Evolutionary conservation across 352 stramenopile species (phyloP), one percentile per base, ranked within the genome.

Genomic region (Phytopythium helicoides): DNA sequence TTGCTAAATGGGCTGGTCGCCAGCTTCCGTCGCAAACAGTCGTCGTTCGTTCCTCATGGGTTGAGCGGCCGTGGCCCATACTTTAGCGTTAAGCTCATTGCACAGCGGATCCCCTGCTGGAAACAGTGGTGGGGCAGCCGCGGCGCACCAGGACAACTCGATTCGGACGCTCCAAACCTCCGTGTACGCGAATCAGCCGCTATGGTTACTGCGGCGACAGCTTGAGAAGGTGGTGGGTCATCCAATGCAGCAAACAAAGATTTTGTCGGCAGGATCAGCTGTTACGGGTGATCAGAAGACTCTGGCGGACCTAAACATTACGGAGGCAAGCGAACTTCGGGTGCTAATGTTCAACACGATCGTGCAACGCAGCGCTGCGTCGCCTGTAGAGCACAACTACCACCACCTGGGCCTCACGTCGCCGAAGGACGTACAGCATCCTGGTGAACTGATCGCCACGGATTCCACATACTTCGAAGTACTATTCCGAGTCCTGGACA

Each of bases 291-390:
- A 95, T 39, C 56, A 84, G 34, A 95, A 95, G 58, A 92, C 83
- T 22, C 60, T 94, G 3, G 70, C 73, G 26, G 83, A 95, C n/a
- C 64, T 95, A 23, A 58, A 79, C n/a, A 81, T 94, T 14, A 79
- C 68, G 6, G 83, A 94, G 48, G 71, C 69, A 14, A 92, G 71
- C n/a, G 79, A 93, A 45, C 48, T 95, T 22, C 76, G 83, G 0
- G 70, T 91, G 19, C 67, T 95, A 11, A 61, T 95, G 48, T 95
- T 95, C 59, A 92, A 90, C 56, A 80, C 80, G 18, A 59, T 92
- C 34, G 79, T 95, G 23, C 73, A 87, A 36, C 74, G 77, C 42
- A 67, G 56, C 16, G 60, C 45, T 6, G 31, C 66, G 12, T 68
- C 54, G 26, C 38, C 53, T 34, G 48, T 73, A 36, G 67, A 81